Evolutionary conservation across 805 yeast genomes (phyloP).

Genomic region (Candida maltosa): DNA sequence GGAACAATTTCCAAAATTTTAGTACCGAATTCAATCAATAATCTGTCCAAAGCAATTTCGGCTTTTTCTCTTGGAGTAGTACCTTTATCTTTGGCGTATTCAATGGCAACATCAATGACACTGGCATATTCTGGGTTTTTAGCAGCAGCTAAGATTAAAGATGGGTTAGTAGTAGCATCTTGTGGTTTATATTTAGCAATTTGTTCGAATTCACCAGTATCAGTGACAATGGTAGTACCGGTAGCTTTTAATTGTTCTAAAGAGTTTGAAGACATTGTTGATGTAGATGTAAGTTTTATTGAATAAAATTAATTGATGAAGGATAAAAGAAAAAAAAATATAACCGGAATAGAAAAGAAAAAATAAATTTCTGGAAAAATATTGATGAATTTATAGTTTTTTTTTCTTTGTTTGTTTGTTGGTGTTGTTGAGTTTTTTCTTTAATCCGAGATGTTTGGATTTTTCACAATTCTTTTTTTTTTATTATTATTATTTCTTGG

Average conservation of each 20-base stretch:
- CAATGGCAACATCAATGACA: constrained; percentile 87
- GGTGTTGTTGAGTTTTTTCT: too few relatives aligned
- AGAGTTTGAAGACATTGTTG: constrained; percentile 50
- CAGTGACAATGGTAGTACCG: constrained; percentile 96
- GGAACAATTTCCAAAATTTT: constrained; percentile 93
- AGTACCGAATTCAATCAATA: constrained; percentile 93
- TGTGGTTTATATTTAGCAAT: constrained; percentile 98
- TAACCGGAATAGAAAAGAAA: neutral
- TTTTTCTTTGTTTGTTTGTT: too few relatives aligned
- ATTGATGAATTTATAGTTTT: neutral
- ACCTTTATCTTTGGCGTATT: constrained; percentile 64
- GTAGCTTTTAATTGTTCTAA: constrained; percentile 90
- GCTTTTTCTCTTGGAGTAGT: constrained; percentile 65
- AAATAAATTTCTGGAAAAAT: neutral
- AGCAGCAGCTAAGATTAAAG: constrained; percentile 93
- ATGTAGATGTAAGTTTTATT: neutral
- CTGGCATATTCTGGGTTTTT: constrained; percentile 85
- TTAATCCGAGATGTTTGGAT: too few relatives aligned
- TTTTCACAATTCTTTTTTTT: too few relatives aligned
- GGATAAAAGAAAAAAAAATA: constrained; percentile 2
- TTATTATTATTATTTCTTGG: too few relatives aligned
- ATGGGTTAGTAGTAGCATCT: constrained; percentile 99
- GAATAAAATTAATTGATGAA: neutral
- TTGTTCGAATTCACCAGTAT: constrained; percentile 97
- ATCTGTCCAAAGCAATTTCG: constrained; percentile 79